Conservation (phyloP, 352 stramenopile genomes). For the Lagenidium giganteum region DNA sequence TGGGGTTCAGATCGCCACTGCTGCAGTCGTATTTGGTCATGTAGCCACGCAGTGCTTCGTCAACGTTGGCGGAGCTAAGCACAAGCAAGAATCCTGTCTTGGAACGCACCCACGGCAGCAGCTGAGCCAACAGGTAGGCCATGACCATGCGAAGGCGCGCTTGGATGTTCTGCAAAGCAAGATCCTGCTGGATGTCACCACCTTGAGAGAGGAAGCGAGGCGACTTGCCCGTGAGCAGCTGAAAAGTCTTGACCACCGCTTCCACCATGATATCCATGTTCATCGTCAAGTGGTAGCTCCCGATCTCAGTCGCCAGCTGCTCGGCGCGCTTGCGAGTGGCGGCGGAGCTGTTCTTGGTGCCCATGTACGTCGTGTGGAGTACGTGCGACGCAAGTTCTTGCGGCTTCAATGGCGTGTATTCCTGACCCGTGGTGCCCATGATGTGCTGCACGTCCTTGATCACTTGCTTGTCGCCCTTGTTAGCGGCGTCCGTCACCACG, state of each 20-base stretch:
- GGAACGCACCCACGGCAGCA: conserved; percentile 96
- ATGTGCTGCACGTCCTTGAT: conserved; percentile 86
- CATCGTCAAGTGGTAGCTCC: conserved; percentile 95
- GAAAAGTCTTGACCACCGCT: conserved; percentile 76
- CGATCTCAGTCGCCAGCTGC: conserved; percentile 90
- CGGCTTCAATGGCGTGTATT: conserved; percentile 58
- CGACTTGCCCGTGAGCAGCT: conserved; percentile 80
- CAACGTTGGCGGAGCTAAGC: conserved; percentile 97
- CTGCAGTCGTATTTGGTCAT: conserved; percentile 99
- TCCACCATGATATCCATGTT: conserved; percentile 96
- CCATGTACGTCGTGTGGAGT: conserved; percentile 99
- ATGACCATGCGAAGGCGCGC: conserved; percentile 98
- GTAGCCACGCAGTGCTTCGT: conserved; percentile 97
- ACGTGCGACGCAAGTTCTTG: conserved; percentile 90
- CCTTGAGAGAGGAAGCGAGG: conserved; percentile 89
- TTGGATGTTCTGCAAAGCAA: conserved; percentile 99
- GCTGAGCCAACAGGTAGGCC: conserved; percentile 95
- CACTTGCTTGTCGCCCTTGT: conserved; percentile 72
- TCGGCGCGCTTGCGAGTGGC: conserved; percentile 90
- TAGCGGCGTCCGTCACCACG: conserved; percentile 86
- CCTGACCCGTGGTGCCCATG: conserved; percentile 41
- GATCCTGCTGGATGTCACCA: conserved; percentile 91
- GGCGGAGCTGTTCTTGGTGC: conserved; percentile 94
- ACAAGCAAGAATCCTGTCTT: conserved; percentile 96
- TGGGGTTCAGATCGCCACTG: conserved; percentile 98